Percentiles rank a stretch among this genome's conserved stretches.
These are phyloP conservation scores for Hypoxylon sp. DNA, from an alignment of 2,329 filamentous ascomycete genomes.

Conservation along the genomic window DNA sequence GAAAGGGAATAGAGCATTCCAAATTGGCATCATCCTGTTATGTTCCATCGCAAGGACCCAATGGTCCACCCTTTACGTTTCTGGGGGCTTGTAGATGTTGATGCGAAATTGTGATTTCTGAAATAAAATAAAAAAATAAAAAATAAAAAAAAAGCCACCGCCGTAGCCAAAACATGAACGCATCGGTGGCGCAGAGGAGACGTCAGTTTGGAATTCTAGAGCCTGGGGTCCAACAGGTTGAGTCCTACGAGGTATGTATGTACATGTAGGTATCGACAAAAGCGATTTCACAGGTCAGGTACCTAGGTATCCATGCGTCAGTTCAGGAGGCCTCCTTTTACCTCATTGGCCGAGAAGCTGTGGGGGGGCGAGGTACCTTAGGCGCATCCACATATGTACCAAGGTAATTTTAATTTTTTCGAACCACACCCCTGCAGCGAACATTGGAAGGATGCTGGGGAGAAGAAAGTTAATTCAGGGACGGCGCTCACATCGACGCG, in stretches of 20 bases:
- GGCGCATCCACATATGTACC: too few relatives aligned
- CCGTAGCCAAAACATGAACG: neutral
- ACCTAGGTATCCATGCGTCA: neutral
- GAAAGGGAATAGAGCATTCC: conserved; percentile 6
- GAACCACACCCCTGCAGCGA: neutral
- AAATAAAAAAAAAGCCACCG: too few relatives aligned
- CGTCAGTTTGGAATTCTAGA: neutral
- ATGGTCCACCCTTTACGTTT: neutral
- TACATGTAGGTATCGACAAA: neutral
- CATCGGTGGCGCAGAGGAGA: conserved; percentile 7
- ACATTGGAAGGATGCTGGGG: neutral
- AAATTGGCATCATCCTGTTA: conserved; percentile 4
- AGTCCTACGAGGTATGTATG: neutral
- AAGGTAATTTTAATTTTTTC: neutral
- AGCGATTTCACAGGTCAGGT: neutral
- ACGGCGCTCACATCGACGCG: neutral
- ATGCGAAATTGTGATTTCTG: neutral
- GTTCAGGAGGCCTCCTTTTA: neutral
- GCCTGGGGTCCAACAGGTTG: neutral
- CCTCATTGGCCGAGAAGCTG: too few relatives aligned
- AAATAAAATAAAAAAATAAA: neutral
- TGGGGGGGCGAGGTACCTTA: too few relatives aligned
- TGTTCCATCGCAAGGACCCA: neutral
- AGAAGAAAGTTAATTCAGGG: neutral
- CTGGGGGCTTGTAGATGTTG: neutral